Evolutionary conservation across 208 protist genomes (phyloP).

Genomic region (Porcisia deanei): DNA sequence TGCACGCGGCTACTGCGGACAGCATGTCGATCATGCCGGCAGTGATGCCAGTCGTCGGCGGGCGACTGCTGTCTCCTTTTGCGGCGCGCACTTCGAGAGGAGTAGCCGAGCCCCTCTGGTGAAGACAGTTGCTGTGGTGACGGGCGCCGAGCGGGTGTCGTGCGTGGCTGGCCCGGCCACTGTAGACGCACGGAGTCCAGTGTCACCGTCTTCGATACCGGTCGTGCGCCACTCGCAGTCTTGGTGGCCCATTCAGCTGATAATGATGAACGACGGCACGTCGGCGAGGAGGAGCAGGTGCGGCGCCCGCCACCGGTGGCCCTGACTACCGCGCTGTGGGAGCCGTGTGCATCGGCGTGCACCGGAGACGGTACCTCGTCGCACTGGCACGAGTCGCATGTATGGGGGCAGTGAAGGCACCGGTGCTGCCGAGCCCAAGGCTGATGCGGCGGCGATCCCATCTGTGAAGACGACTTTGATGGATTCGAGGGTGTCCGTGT

Average conservation of each 20-base stretch:
- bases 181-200: conserved; percentile 16
- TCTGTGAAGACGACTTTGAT: conserved; percentile 11
- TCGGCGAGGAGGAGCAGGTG: not conserved
- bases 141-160: not conserved
- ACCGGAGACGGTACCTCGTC: conserved; percentile 11
- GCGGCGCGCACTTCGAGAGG: not conserved
- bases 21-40: not conserved
- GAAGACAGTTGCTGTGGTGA: conserved; percentile 1
- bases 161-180: conserved; percentile 19
- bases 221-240: not conserved
- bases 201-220: not conserved
- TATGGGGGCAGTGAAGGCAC: conserved; percentile 19
- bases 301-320: not conserved
- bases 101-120: not conserved
- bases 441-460: conserved; percentile 3
- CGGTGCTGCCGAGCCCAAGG: conserved; percentile 1
- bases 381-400: conserved; percentile 16
- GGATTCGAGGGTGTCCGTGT: conserved; percentile 20
- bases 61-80: not conserved
- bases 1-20: not conserved
- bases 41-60: not conserved
- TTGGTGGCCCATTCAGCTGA: not conserved
- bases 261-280: not conserved
- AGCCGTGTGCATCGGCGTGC: not conserved
- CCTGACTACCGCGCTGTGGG: not conserved